Evolutionary conservation across 148 eudicot species (phyloP).

Genomic region (Amaranthus cruentus): DNA sequence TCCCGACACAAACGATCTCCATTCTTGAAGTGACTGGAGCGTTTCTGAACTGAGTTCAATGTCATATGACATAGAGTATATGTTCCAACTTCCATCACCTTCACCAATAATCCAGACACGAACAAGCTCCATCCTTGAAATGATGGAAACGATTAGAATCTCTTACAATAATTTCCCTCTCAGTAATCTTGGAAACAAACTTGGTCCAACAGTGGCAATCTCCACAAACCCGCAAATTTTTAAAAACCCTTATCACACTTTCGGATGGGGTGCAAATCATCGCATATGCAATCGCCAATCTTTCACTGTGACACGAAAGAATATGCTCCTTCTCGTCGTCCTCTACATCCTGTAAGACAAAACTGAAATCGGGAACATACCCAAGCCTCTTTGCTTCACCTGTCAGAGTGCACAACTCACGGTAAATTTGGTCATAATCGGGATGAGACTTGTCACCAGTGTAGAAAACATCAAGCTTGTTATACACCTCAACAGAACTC

Average conservation of each 20-base stretch:
- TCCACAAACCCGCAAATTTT: conserved; percentile 75
- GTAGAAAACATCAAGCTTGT: conserved; percentile 56
- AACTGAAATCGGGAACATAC: conserved; percentile 56
- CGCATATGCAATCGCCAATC: conserved; percentile 71
- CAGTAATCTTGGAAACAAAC: conserved; percentile 51
- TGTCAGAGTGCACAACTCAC: conserved; percentile 37
- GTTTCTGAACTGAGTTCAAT: conserved; percentile 21
- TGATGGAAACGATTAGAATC: conserved; percentile 79
- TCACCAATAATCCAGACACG: conserved; percentile 76
- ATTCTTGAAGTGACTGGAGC: conserved; percentile 71
- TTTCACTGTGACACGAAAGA: conserved; percentile 62
- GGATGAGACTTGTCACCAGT: conserved; percentile 64
- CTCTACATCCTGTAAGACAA: conserved; percentile 75
- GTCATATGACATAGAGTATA: not conserved
- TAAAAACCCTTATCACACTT: conserved; percentile 48
- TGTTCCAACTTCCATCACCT: conserved; percentile 1
- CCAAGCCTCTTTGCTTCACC: conserved; percentile 56
- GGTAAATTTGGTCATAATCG: conserved; percentile 39
- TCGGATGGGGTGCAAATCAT: conserved; percentile 56
- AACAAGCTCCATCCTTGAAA: conserved; percentile 65
- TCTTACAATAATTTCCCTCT: conserved; percentile 66
- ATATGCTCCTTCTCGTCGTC: conserved; percentile 74
- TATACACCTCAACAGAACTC: conserved; percentile 58
- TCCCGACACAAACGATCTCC: conserved; percentile 72
- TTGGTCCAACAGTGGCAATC: conserved; percentile 71